A percentile compares a stretch with the other conserved stretches of the same genome.
Evolutionary conservation across 331 rosid genomes (phyloP).

Genomic region (Malus hybrid): DNA sequence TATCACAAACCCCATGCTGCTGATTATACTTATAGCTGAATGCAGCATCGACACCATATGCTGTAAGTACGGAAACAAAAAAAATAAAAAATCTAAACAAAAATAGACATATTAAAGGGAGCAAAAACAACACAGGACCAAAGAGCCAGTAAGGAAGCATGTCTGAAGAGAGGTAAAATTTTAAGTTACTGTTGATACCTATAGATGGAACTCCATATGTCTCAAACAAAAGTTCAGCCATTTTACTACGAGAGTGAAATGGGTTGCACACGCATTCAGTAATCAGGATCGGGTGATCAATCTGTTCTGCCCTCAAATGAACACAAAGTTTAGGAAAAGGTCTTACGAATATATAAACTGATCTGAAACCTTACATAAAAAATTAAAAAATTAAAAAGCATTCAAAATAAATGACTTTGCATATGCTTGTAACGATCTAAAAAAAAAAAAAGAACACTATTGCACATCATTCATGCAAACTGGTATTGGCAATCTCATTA

Average conservation of each 20-base stretch:
- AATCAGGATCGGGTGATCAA: conserved; percentile 89
- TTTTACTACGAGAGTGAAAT: conserved; percentile 89
- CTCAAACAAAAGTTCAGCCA: conserved; percentile 97
- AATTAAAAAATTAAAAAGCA: background rate
- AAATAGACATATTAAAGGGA: background rate
- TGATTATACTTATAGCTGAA: conserved; percentile 91
- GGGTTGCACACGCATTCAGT: conserved; percentile 97
- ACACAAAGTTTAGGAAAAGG: conserved; percentile 21
- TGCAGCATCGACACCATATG: conserved; percentile 93
- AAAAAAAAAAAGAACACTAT: background rate
- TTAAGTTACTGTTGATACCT: conserved; percentile 36
- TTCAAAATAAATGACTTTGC: background rate
- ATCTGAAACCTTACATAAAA: background rate
- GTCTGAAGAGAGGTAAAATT: background rate
- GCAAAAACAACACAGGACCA: background rate
- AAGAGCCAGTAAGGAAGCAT: conserved; percentile 1
- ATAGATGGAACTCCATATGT: conserved; percentile 93
- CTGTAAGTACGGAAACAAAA: conserved; percentile 35
- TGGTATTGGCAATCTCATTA: background rate
- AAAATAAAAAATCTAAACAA: background rate
- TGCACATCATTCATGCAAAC: background rate
- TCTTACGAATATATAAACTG: background rate
- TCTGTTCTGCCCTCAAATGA: conserved; percentile 77
- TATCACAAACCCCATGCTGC: conserved; percentile 72
- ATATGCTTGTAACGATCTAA: background rate